Evolutionary conservation across 768 basidiomycete genomes (phyloP).

Genomic region (Trametes villosa): DNA sequence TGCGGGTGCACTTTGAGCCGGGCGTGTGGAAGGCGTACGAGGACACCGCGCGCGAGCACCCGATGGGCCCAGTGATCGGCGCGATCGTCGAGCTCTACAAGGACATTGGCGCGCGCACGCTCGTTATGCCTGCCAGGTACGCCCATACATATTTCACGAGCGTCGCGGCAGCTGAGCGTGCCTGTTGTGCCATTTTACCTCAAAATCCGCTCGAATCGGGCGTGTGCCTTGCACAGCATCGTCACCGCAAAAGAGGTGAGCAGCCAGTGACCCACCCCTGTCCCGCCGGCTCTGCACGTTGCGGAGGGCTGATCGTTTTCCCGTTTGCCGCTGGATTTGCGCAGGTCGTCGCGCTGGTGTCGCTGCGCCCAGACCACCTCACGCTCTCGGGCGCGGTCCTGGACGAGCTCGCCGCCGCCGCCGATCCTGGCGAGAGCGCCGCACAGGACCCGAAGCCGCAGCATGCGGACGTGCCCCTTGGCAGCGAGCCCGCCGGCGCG

Average conservation of each 20-base stretch:
- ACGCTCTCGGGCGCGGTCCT: slow-evolving; percentile 48
- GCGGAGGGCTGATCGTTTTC: not conserved
- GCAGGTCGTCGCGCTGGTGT: slow-evolving; percentile 47
- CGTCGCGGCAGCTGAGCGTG: not conserved
- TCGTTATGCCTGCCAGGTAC: slow-evolving; percentile 56
- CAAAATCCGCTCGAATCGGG: not conserved
- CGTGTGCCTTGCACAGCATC: slow-evolving; percentile 34
- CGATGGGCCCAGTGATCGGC: slow-evolving; percentile 45
- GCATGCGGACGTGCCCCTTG: slow-evolving; percentile 10
- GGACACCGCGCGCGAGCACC: slow-evolving; percentile 45
- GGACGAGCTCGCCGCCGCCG: slow-evolving; percentile 39
- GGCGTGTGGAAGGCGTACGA: slow-evolving; percentile 44
- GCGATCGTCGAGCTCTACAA: slow-evolving; percentile 45
- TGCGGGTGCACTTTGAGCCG: slow-evolving; percentile 52
- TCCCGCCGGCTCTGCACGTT: not conserved
- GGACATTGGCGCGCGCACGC: slow-evolving; percentile 41
- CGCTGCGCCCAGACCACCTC: slow-evolving; percentile 47
- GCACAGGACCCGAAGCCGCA: slow-evolving; percentile 10
- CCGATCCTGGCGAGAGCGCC: not conserved
- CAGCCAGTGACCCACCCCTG: too few relatives aligned
- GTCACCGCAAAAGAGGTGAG: slow-evolving; percentile 45
- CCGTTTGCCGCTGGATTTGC: not conserved
- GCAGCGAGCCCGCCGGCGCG: not conserved
- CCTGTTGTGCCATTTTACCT: not conserved
- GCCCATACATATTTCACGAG: not conserved